These are phyloP conservation scores for Aureobasidium subglaciale DNA, from an alignment of 2,329 filamentous ascomycete species.

Conservation along the genomic window DNA sequence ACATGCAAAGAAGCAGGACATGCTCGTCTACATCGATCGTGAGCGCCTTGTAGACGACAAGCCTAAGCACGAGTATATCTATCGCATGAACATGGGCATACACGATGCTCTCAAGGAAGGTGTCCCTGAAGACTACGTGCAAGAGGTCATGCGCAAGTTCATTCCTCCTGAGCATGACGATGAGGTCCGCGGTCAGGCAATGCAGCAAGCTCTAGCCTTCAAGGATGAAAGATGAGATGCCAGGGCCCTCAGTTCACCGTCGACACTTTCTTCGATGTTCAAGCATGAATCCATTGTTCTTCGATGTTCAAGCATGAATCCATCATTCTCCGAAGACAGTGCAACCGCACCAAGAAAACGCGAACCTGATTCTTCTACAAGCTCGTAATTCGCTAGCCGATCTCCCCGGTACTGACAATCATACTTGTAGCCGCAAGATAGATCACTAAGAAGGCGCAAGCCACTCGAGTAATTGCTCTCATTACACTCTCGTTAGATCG, in stretches of 20 bases:
- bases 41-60: conserved; percentile 31
- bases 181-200: conserved; percentile 26
- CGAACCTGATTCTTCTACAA: too few relatives aligned
- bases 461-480: too few relatives aligned
- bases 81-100: conserved; percentile 57
- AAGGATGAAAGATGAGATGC: conserved; percentile 19
- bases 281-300: background rate
- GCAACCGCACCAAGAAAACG: background rate
- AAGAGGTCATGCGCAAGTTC: conserved; percentile 47
- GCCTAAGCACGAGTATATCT: conserved; percentile 53
- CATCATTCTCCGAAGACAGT: background rate
- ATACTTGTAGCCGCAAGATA: too few relatives aligned
- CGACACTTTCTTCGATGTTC: background rate
- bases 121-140: conserved; percentile 50
- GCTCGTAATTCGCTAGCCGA: too few relatives aligned
- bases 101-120: conserved; percentile 49
- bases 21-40: conserved; percentile 56
- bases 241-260: too few relatives aligned
- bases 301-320: background rate
- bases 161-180: conserved; percentile 32
- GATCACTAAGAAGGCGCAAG: too few relatives aligned
- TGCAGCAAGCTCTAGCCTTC: conserved; percentile 31
- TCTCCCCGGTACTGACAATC: too few relatives aligned
- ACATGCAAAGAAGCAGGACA: conserved; percentile 25
- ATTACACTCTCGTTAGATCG: too few relatives aligned